Evolutionary conservation across 148 eudicot species (phyloP).

Genomic region (Pharnaceum exiguum): DNA sequence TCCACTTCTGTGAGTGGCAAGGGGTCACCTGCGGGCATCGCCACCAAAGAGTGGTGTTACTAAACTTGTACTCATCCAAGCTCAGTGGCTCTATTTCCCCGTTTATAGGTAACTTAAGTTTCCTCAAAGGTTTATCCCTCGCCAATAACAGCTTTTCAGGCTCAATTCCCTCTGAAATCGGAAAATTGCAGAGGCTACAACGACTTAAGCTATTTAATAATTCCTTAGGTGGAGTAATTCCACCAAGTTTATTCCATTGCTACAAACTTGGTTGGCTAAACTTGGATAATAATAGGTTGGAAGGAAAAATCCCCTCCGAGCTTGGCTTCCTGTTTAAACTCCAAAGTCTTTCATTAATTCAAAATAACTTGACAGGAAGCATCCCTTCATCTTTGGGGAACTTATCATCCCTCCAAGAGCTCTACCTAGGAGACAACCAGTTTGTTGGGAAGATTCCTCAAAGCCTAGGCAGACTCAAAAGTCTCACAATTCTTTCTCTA

Average conservation of each 20-base stretch:
- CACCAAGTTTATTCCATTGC: constrained; percentile 8
- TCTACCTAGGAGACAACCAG: background rate
- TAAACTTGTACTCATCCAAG: constrained; percentile 1
- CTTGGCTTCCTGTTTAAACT: constrained; percentile 16
- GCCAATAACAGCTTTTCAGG: constrained; percentile 16
- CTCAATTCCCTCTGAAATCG: constrained; percentile 11
- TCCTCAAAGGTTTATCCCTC: constrained; percentile 1
- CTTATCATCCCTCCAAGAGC: background rate
- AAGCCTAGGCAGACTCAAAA: constrained; percentile 2
- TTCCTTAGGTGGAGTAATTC: constrained; percentile 2
- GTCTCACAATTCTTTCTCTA: background rate
- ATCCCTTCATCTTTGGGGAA: constrained; percentile 16
- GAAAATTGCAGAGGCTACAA: constrained; percentile 3
- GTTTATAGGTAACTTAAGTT: constrained; percentile 10
- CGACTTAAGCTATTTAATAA: background rate
- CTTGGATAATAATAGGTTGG: constrained; percentile 13
- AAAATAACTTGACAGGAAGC: constrained; percentile 9
- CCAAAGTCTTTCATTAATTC: background rate
- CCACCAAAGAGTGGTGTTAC: background rate
- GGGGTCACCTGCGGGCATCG: constrained; percentile 6
- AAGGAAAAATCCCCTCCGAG: constrained; percentile 18
- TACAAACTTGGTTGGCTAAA: background rate
- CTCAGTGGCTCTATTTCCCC: constrained; percentile 18
- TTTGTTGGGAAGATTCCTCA: constrained; percentile 15
- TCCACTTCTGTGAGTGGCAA: constrained; percentile 11